Evolutionary conservation across 495 filamentous ascomycete genomes (phyloP).

Genomic region (Penicillium bialowiezense): DNA sequence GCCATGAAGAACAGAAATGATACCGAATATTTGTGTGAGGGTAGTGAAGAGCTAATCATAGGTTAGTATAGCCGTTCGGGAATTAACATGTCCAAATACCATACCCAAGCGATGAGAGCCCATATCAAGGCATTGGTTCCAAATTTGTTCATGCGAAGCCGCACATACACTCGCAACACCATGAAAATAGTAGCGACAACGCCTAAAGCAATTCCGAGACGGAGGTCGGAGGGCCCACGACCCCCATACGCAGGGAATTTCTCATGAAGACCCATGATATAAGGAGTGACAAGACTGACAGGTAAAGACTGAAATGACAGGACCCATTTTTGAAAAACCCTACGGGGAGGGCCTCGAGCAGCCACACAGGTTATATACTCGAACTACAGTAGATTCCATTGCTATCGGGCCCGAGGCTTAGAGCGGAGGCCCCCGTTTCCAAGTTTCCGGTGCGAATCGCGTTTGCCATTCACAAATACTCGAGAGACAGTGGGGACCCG

Average conservation of each 20-base stretch:
- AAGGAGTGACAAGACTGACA: constrained; percentile 14
- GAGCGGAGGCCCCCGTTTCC: constrained; percentile 1
- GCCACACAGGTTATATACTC: not conserved
- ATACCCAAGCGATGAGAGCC: constrained; percentile 24
- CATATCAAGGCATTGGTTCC: constrained; percentile 20
- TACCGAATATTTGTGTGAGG: constrained; percentile 21
- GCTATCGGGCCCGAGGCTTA: not conserved
- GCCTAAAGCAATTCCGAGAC: constrained; percentile 18
- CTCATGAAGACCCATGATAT: constrained; percentile 16
- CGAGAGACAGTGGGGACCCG: constrained; percentile 6
- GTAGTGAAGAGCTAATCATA: constrained; percentile 13
- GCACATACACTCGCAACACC: constrained; percentile 21
- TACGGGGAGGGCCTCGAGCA: not conserved
- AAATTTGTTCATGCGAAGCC: constrained; percentile 24
- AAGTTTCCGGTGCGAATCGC: not conserved
- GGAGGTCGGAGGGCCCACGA: constrained; percentile 19
- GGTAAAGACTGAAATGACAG: not conserved
- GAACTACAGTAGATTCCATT: not conserved
- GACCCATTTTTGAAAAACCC: constrained; percentile 7
- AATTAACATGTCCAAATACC: not conserved
- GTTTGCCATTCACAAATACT: constrained; percentile 1
- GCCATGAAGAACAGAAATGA: constrained; percentile 21
- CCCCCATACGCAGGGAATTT: constrained; percentile 23
- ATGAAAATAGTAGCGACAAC: constrained; percentile 24
- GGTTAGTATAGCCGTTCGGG: not conserved